Evolutionary conservation across 1,139 yeast genomes (phyloP).

Genomic region (Yamadazyma kanchanaburiensis): DNA sequence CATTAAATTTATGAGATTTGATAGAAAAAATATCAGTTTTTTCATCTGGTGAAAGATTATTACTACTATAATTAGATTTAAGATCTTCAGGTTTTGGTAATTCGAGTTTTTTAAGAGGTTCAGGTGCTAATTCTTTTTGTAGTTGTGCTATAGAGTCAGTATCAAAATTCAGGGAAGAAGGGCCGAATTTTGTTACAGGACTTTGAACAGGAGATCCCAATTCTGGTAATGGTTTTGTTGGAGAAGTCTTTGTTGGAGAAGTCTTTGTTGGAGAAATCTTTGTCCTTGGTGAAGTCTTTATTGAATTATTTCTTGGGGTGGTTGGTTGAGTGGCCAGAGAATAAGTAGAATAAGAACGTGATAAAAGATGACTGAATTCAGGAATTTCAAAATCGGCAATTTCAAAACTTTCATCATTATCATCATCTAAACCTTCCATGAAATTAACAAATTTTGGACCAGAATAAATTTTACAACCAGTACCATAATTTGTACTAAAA

Average conservation of each 20-base stretch:
- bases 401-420: constrained; percentile 17
- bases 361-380: constrained; percentile 29
- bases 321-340: constrained; percentile 14
- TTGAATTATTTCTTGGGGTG: not conserved
- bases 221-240: not conserved
- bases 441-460: constrained; percentile 48
- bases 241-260: not conserved
- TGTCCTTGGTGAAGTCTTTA: not conserved
- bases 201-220: too few species aligned
- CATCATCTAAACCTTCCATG: constrained; percentile 35
- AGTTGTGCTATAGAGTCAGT: not conserved
- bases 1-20: constrained; percentile 15
- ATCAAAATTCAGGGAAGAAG: too few species aligned
- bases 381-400: constrained; percentile 35
- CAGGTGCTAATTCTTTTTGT: not conserved
- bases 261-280: not conserved
- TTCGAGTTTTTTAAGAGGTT: constrained; percentile 5
- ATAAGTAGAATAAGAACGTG: constrained; percentile 32
- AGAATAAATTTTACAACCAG: constrained; percentile 63
- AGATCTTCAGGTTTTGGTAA: constrained; percentile 16
- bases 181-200: too few species aligned
- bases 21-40: constrained; percentile 33
- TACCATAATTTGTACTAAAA: constrained; percentile 56
- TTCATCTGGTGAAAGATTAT: constrained; percentile 24
- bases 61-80: constrained; percentile 18